These are phyloP conservation scores for Yarrowia sp. DNA, from an alignment of 805 yeast species.

Conservation along the genomic window DNA sequence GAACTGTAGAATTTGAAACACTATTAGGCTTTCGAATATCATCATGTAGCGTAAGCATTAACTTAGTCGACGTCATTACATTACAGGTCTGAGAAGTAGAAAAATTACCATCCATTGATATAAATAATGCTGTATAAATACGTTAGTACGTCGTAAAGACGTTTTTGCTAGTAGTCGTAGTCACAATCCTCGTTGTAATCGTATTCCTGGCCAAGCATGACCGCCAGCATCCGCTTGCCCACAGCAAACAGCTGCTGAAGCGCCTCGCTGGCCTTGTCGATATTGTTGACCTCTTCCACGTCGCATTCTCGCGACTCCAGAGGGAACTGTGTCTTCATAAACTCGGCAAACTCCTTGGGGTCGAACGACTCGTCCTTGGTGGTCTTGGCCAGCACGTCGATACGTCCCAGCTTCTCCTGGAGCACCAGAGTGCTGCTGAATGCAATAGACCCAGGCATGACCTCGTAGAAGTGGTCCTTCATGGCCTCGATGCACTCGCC, in stretches of 20 bases:
- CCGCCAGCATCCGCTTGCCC: neutral
- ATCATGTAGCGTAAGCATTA: no score
- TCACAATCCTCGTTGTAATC: neutral
- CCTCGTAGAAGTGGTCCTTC: constrained; percentile 22
- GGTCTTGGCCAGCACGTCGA: constrained; percentile 10
- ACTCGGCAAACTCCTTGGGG: neutral
- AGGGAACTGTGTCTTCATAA: constrained; percentile 15
- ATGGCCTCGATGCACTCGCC: neutral
- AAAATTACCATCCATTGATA: constrained; percentile 7
- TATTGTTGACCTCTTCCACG: neutral
- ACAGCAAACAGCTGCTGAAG: constrained; percentile 18
- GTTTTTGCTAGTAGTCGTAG: neutral
- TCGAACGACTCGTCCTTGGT: constrained; percentile 11
- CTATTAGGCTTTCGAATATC: neutral
- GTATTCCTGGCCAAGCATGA: constrained; percentile 6
- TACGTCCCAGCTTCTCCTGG: constrained; percentile 4
- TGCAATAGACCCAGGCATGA: constrained; percentile 11
- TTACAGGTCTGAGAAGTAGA: neutral
- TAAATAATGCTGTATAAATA: constrained; percentile 19
- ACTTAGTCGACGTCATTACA: neutral
- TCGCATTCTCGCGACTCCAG: constrained; percentile 18
- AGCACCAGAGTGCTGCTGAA: neutral
- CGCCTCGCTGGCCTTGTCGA: constrained; percentile 15
- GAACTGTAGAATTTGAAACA: no score
- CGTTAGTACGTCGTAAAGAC: neutral